These are phyloP conservation scores for Penicillium sumatraense DNA, from an alignment of 2,329 filamentous ascomycete genomes.

Conservation along the genomic window DNA sequence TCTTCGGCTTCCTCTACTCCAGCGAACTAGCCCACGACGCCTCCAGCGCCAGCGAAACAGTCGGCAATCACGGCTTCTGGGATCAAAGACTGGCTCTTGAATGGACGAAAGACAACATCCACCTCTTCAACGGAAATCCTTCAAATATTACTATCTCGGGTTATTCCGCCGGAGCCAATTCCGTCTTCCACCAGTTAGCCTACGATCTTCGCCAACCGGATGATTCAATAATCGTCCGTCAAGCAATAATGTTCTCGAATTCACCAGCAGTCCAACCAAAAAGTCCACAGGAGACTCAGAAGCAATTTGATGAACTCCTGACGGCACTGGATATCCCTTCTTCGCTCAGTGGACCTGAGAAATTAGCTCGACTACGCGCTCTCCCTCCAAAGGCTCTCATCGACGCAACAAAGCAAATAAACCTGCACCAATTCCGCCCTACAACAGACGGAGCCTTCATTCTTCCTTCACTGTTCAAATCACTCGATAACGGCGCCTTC, in stretches of 20 bases:
- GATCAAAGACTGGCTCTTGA: constrained; percentile 61
- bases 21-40: constrained; percentile 52
- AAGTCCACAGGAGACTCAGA: constrained; percentile 50
- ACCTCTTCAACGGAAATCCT: constrained; percentile 56
- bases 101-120: constrained; percentile 59
- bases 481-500: constrained; percentile 56
- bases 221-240: constrained; percentile 53
- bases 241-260: constrained; percentile 60
- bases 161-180: constrained; percentile 62
- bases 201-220: constrained; percentile 58
- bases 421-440: constrained; percentile 60
- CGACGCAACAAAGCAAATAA: constrained; percentile 46
- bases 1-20: constrained; percentile 61
- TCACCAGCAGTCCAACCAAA: constrained; percentile 60
- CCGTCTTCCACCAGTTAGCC: constrained; percentile 61
- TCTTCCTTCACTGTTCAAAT: constrained; percentile 45
- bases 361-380: constrained; percentile 51
- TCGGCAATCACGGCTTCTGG: constrained; percentile 61
- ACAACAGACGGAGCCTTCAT: constrained; percentile 57
- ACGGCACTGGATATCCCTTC: constrained; percentile 49
- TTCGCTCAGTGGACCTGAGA: constrained; percentile 45
- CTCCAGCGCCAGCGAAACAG: constrained; percentile 37
- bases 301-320: constrained; percentile 59
- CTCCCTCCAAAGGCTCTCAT: constrained; percentile 47
- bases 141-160: constrained; percentile 59